A percentile compares a stretch with the other conserved stretches of the same genome.
Conservation (phyloP, 148 eudicot species). For the Euryodendron excelsum region DNA sequence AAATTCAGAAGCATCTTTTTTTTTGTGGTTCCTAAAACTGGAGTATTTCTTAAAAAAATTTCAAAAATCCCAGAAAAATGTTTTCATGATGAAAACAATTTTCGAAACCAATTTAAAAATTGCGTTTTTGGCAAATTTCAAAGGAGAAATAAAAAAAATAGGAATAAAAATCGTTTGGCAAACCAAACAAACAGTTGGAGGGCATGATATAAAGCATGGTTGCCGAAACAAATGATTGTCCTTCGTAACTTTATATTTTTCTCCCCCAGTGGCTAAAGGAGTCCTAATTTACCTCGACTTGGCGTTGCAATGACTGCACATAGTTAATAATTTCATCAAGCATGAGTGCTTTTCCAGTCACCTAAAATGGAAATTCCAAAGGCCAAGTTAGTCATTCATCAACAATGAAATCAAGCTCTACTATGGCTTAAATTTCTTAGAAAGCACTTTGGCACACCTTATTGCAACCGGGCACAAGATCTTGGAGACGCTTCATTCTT, state of each 20-base stretch:
- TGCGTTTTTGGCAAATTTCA: no score
- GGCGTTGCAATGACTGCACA: constrained; percentile 88
- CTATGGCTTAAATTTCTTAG: not conserved
- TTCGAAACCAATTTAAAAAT: no score
- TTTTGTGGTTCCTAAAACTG: no score
- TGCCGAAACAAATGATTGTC: not conserved
- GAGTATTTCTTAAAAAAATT: no score
- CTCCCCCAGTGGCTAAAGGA: not conserved
- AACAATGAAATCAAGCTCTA: not conserved
- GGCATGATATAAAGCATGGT: not conserved
- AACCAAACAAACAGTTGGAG: constrained; percentile 4
- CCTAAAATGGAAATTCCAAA: constrained; percentile 33
- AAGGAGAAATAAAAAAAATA: no score
- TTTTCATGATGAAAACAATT: no score
- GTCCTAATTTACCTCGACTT: constrained; percentile 74
- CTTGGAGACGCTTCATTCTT: constrained; percentile 94
- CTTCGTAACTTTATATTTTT: not conserved
- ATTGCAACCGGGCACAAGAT: constrained; percentile 93
- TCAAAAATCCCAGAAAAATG: no score
- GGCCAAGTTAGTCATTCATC: not conserved
- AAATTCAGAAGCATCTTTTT: no score
- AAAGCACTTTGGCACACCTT: constrained; percentile 43
- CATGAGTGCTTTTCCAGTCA: constrained; percentile 97
- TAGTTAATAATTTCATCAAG: constrained; percentile 94
- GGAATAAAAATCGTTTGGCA: no score